Conservation (phyloP, 2,329 filamentous ascomycete genomes). For the Sporothrix phasma region DNA sequence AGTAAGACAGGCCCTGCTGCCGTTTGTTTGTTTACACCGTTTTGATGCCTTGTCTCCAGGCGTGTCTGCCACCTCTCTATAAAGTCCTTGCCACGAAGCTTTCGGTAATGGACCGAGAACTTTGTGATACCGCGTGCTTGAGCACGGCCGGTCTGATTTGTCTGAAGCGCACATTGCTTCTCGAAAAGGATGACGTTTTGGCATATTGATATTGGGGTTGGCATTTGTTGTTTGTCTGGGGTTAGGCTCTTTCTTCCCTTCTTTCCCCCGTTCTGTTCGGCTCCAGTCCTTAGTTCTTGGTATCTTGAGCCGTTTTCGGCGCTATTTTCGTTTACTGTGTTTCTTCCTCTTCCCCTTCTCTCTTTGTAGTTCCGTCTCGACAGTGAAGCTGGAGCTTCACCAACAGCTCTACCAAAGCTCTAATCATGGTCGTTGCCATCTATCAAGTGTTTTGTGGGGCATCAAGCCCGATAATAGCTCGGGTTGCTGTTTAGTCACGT, state of each 20-base stretch:
- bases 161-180: not conserved
- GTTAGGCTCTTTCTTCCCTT: too few species aligned
- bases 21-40: too few species aligned
- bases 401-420: not conserved
- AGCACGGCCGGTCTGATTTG: not conserved
- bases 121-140: constrained; percentile 15
- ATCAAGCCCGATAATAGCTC: not conserved
- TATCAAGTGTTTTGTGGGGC: not conserved
- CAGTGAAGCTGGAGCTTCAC: not conserved
- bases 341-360: not conserved
- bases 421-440: too few species aligned
- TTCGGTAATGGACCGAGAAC: not conserved
- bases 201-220: not conserved
- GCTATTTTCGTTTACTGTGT: too few species aligned
- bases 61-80: too few species aligned
- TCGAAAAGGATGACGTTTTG: not conserved
- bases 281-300: not conserved
- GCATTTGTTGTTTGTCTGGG: not conserved
- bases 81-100: not conserved
- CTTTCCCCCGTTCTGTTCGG: not conserved
- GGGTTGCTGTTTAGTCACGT: constrained; percentile 14
- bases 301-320: too few species aligned
- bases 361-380: not conserved
- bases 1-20: constrained; percentile 22
- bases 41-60: too few species aligned